A percentile compares a stretch with the other conserved stretches of the same genome.
phyloP scores from a whole-genome alignment of 2,329 filamentous ascomycete genomes.

The Phyllosticta citrichinensis region DNA sequence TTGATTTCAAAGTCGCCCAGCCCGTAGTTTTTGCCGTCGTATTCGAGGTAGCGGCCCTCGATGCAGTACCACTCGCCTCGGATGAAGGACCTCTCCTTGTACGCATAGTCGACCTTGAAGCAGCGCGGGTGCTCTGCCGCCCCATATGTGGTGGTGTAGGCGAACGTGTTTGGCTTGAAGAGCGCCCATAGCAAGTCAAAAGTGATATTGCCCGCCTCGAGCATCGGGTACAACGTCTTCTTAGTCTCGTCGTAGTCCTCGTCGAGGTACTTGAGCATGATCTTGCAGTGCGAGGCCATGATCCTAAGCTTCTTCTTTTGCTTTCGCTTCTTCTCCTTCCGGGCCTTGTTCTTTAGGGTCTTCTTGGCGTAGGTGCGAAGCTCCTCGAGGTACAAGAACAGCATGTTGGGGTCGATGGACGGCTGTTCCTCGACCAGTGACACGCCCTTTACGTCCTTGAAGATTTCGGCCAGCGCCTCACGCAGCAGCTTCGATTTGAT shows the following conservation, averaged over 20 bases:
- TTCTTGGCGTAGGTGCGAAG: constrained; percentile 53
- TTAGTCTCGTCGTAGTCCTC: constrained; percentile 71
- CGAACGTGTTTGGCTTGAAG: constrained; percentile 77
- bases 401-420: constrained; percentile 41
- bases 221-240: constrained; percentile 69
- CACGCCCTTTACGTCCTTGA: constrained; percentile 68
- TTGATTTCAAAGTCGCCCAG: constrained; percentile 61
- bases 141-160: constrained; percentile 67
- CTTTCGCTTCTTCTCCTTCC: constrained; percentile 53
- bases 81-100: constrained; percentile 58
- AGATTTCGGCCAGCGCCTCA: constrained; percentile 58
- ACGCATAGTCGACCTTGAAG: constrained; percentile 70
- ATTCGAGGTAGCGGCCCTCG: constrained; percentile 73
- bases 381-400: constrained; percentile 62
- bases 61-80: constrained; percentile 68
- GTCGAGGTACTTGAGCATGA: constrained; percentile 67
- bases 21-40: constrained; percentile 78
- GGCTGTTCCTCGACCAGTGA: constrained; percentile 74
- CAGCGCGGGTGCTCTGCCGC: constrained; percentile 65
- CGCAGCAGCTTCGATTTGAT: constrained; percentile 75
- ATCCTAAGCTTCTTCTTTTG: constrained; percentile 46
- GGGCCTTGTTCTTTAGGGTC: constrained; percentile 49
- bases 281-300: constrained; percentile 57
- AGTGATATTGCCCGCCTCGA: constrained; percentile 74
- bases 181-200: constrained; percentile 84